Percentiles rank a stretch among this genome's conserved stretches.
Evolutionary conservation across 139 green algal species (phyloP).

Genomic region (Edaphochlamys debaryana): DNA sequence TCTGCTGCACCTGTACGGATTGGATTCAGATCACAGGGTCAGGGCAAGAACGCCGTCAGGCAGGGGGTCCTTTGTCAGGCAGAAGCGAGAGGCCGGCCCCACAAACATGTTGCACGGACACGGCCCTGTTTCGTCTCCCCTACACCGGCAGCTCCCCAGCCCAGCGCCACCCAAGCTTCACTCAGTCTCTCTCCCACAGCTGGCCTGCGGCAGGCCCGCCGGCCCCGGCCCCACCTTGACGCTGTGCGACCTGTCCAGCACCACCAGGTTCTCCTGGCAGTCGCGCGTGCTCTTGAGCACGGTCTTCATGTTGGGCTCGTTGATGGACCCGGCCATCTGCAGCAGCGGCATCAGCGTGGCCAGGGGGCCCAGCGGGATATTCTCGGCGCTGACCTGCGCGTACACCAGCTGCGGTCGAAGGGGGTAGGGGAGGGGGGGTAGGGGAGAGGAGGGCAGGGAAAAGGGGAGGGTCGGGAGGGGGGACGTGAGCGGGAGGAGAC

Average conservation of each 20-base stretch:
- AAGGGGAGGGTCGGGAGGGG: background rate
- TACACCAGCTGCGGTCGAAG: conserved; percentile 43
- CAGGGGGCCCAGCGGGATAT: conserved; percentile 63
- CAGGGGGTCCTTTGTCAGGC: no score
- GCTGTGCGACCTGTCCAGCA: conserved; percentile 83
- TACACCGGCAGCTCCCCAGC: no score
- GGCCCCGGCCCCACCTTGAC: conserved; percentile 56
- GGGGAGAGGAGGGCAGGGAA: background rate
- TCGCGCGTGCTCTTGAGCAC: conserved; percentile 63
- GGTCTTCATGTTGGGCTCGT: conserved; percentile 60
- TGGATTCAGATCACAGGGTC: no score
- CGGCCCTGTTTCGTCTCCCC: no score
- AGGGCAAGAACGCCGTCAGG: no score
- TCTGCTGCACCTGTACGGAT: conserved; percentile 70
- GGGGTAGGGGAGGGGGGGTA: background rate
- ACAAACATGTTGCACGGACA: no score
- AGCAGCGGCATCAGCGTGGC: conserved; percentile 71
- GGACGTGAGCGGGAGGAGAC: background rate
- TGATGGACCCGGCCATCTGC: conserved; percentile 66
- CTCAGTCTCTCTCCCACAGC: no score
- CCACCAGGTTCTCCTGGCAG: conserved; percentile 76
- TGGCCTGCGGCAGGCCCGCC: no score
- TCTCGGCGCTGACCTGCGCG: conserved; percentile 57
- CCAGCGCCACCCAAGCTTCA: no score
- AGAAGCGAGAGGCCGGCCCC: no score